Conservation (phyloP, 2,329 filamentous ascomycete species). For the Teratosphaeria destructans region DNA sequence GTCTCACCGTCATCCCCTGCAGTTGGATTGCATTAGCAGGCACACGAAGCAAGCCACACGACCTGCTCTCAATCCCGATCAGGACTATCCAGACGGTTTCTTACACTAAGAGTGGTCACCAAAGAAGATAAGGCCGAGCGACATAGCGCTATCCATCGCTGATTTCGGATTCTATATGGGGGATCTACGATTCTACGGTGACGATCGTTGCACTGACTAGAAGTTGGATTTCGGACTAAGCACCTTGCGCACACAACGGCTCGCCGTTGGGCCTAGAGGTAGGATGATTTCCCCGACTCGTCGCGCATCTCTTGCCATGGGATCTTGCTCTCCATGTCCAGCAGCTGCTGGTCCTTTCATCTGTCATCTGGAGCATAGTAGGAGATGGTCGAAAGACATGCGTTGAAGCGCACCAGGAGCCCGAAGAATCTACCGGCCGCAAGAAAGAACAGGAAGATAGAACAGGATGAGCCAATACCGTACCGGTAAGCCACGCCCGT, state of each 20-base stretch:
- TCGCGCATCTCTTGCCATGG: neutral
- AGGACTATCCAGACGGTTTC: neutral
- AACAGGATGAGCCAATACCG: conserved; percentile 10
- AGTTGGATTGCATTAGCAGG: neutral
- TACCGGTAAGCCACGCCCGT: conserved; percentile 7
- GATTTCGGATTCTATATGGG: neutral
- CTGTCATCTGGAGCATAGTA: neutral
- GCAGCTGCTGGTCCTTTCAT: neutral
- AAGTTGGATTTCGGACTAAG: neutral
- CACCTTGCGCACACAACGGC: neutral
- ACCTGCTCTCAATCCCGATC: neutral
- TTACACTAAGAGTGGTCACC: neutral
- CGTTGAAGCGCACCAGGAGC: conserved; percentile 5
- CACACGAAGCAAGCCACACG: neutral
- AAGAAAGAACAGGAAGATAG: neutral
- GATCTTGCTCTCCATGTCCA: neutral
- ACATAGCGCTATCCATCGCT: neutral
- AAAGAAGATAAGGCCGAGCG: neutral
- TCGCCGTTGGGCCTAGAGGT: neutral
- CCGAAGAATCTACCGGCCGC: conserved; percentile 3
- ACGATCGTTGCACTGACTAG: neutral
- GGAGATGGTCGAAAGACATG: neutral
- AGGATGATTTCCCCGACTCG: neutral
- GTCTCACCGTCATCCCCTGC: neutral
- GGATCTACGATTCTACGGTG: neutral